Conservation (phyloP, 2,329 filamentous ascomycete species). For the Colletotrichum graminicola region DNA sequence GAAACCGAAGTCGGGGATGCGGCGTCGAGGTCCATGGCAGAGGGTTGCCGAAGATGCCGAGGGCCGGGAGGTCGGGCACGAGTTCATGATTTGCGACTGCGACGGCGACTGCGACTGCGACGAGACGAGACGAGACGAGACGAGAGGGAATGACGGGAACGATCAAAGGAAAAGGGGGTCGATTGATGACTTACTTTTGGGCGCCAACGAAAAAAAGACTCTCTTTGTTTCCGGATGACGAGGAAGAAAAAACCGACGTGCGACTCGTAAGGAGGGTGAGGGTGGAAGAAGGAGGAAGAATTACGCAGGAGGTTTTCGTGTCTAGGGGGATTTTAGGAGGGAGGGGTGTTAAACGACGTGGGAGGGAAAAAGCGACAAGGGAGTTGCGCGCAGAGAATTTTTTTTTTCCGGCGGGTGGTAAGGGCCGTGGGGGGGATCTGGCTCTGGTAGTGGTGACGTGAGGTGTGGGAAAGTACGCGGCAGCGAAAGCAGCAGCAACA, state of each 20-base stretch:
- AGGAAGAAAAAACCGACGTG: slow-evolving; percentile 50
- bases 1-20: slow-evolving; percentile 5
- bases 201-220: slow-evolving; percentile 58
- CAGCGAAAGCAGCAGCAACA: slow-evolving; percentile 26
- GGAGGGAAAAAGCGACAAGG: slow-evolving; percentile 38
- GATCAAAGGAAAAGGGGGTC: slow-evolving; percentile 41
- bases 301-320: slow-evolving; percentile 37
- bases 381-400: slow-evolving; percentile 41
- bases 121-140: slow-evolving; percentile 25
- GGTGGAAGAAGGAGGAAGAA: slow-evolving; percentile 28
- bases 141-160: slow-evolving; percentile 33
- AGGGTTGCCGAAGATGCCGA: slow-evolving; percentile 35
- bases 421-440: slow-evolving; percentile 40
- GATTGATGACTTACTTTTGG: slow-evolving; percentile 63
- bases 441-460: slow-evolving; percentile 41
- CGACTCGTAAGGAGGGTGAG: slow-evolving; percentile 48
- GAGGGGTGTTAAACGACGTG: slow-evolving; percentile 38
- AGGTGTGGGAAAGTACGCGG: slow-evolving; percentile 32
- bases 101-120: slow-evolving; percentile 32
- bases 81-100: slow-evolving; percentile 22
- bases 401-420: slow-evolving; percentile 17
- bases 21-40: neutral
- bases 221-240: slow-evolving; percentile 43
- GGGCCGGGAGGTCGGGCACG: slow-evolving; percentile 10
- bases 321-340: slow-evolving; percentile 31